A percentile compares a stretch with the other conserved stretches of the same genome.
These are phyloP conservation scores for Sporisorium sorghi DNA, from an alignment of 1,284 basidiomycete species.

Conservation along the genomic window DNA sequence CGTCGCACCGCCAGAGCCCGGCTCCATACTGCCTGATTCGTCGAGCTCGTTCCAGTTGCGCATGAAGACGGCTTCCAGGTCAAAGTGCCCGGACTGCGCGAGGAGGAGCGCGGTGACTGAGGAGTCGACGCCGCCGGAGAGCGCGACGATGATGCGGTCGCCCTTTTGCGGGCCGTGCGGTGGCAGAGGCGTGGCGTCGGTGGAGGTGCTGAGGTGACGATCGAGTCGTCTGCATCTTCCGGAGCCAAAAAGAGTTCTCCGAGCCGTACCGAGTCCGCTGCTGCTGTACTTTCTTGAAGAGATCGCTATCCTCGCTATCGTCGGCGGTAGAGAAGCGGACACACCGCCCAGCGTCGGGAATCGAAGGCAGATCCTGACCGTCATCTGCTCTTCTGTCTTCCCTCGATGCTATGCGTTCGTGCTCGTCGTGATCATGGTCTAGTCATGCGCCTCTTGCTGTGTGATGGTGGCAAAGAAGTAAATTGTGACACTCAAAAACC, in stretches of 20 bases:
- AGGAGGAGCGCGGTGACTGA: conserved; percentile 70
- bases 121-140: conserved; percentile 97
- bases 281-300: neutral
- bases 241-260: too few species aligned
- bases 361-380: neutral
- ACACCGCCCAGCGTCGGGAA: neutral
- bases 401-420: neutral
- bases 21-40: conserved; percentile 74
- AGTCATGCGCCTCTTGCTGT: neutral
- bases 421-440: neutral
- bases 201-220: neutral
- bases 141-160: conserved; percentile 80
- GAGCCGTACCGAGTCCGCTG: neutral
- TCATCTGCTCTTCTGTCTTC: neutral
- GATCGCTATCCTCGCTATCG: neutral
- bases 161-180: conserved; percentile 67
- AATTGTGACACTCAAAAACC: neutral
- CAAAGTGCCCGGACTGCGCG: conserved; percentile 72
- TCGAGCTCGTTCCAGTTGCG: conserved; percentile 81
- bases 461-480: neutral
- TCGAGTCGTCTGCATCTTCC: too few species aligned
- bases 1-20: conserved; percentile 65
- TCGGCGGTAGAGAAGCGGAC: neutral
- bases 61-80: conserved; percentile 88
- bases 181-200: neutral